These are phyloP conservation scores for Nitzschia palea DNA, from an alignment of 108 stramenopile species.

Conservation along the genomic window DNA sequence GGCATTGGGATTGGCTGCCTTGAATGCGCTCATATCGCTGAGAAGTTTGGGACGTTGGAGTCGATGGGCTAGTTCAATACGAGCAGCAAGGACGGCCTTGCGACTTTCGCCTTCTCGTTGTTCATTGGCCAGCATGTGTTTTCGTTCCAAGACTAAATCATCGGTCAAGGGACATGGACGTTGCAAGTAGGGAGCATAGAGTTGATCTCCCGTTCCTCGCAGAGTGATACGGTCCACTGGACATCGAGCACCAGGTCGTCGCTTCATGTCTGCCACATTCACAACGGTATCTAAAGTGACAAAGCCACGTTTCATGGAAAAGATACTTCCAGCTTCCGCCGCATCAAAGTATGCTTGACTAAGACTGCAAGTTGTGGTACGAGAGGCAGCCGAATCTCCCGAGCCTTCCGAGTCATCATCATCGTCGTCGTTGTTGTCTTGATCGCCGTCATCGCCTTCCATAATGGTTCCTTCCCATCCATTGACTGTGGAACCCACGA, in stretches of 20 bases:
- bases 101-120: slow-evolving; percentile 13
- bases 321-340: slow-evolving; percentile 43
- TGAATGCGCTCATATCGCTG: slow-evolving; percentile 87
- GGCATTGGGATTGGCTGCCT: slow-evolving; percentile 79
- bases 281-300: slow-evolving; percentile 32
- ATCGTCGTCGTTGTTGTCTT: slow-evolving; percentile 2
- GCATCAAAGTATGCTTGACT: slow-evolving; percentile 39
- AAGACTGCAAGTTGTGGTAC: slow-evolving; percentile 10
- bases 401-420: slow-evolving; percentile 10
- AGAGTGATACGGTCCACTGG: slow-evolving; percentile 59
- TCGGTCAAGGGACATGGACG: slow-evolving; percentile 80
- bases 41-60: slow-evolving; percentile 77
- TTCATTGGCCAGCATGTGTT: slow-evolving; percentile 48
- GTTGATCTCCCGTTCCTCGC: slow-evolving; percentile 61
- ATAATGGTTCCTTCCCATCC: slow-evolving; percentile 26
- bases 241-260: slow-evolving; percentile 73
- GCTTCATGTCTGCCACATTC: slow-evolving; percentile 21
- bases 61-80: slow-evolving; percentile 68
- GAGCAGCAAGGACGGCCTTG: slow-evolving; percentile 44
- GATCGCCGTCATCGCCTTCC: slow-evolving; percentile 2
- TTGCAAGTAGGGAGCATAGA: slow-evolving; percentile 86
- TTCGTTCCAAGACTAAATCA: slow-evolving; percentile 67
- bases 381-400: slow-evolving; percentile 11
- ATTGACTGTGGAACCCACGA: not conserved
- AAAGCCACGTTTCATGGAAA: slow-evolving; percentile 30